A percentile compares a stretch with the other conserved stretches of the same genome.
Conservation (phyloP, 2,329 filamentous ascomycete genomes). For the Fusarium siculi region DNA sequence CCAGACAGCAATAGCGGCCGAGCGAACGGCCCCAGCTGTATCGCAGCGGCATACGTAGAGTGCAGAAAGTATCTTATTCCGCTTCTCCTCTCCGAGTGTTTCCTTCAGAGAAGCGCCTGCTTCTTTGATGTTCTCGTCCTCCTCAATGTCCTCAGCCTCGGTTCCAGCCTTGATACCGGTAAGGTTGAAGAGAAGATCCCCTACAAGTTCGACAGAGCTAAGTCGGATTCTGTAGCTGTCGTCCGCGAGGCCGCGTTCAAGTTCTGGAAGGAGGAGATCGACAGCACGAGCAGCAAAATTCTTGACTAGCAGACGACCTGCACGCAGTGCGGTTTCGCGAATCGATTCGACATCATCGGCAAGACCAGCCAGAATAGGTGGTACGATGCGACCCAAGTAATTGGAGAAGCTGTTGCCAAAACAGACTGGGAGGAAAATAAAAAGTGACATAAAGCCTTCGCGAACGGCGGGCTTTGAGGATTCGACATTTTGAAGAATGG, state of each 20-base stretch:
- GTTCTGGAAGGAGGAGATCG: slow-evolving; percentile 90
- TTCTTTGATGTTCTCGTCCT: slow-evolving; percentile 83
- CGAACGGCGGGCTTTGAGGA: slow-evolving; percentile 90
- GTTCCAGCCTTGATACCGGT: slow-evolving; percentile 87
- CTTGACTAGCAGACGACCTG: slow-evolving; percentile 94
- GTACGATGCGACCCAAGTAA: slow-evolving; percentile 95
- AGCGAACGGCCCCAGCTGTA: slow-evolving; percentile 89
- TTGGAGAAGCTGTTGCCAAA: slow-evolving; percentile 98
- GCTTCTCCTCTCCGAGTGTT: slow-evolving; percentile 92
- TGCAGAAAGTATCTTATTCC: slow-evolving; percentile 96
- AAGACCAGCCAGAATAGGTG: slow-evolving; percentile 90
- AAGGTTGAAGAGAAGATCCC: slow-evolving; percentile 96
- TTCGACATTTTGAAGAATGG: slow-evolving; percentile 94
- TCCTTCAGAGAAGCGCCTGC: slow-evolving; percentile 94
- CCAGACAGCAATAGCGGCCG: slow-evolving; percentile 93
- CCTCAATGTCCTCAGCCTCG: slow-evolving; percentile 81
- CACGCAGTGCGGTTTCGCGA: slow-evolving; percentile 93
- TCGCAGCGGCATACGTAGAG: slow-evolving; percentile 98
- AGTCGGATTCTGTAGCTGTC: slow-evolving; percentile 97
- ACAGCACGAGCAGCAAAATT: slow-evolving; percentile 97
- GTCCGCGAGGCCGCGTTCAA: slow-evolving; percentile 96
- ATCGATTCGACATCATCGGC: slow-evolving; percentile 98
- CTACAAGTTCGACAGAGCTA: slow-evolving; percentile 96
- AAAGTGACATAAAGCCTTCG: slow-evolving; percentile 99
- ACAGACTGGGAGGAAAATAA: slow-evolving; percentile 98